phyloP scores from a whole-genome alignment of 2,329 filamentous ascomycete genomes.

The Polytolypa hystricis region DNA sequence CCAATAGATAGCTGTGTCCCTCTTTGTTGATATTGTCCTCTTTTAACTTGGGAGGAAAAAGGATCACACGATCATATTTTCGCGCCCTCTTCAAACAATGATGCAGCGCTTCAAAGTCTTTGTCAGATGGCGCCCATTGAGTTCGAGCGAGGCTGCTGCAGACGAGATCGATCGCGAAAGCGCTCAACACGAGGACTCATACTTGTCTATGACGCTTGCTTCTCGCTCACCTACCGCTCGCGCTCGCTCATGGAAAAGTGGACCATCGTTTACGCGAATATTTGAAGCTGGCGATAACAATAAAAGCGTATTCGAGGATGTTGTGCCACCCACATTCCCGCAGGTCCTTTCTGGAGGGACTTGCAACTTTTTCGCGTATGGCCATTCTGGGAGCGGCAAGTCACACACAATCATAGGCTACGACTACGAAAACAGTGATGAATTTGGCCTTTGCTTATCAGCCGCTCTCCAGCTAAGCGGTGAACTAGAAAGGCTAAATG shows the following conservation, averaged over 20 bases:
- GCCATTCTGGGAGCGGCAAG: conserved; percentile 34
- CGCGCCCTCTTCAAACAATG: too few relatives aligned
- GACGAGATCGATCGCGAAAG: conserved; percentile 8
- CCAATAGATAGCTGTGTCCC: too few relatives aligned
- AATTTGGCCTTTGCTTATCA: conserved; percentile 29
- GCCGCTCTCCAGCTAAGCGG: conserved; percentile 23
- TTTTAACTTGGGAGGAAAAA: too few relatives aligned
- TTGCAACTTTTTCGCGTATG: conserved; percentile 36
- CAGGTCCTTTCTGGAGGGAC: conserved; percentile 24
- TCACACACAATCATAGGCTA: conserved; percentile 36
- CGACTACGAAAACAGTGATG: conserved; percentile 22
- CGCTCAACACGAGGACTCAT: conserved; percentile 4
- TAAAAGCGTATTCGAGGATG: conserved; percentile 18
- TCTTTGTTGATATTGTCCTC: too few relatives aligned
- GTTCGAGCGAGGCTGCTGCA: conserved; percentile 3
- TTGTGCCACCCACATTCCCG: conserved; percentile 26
- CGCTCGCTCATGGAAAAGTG: conserved; percentile 18
- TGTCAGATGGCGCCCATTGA: conserved; percentile 11
- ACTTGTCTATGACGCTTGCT: conserved; percentile 5
- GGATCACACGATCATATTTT: too few relatives aligned
- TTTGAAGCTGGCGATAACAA: conserved; percentile 17
- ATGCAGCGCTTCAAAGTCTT: conserved; percentile 9
- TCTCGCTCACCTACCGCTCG: conserved; percentile 1
- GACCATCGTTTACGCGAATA: conserved; percentile 13
- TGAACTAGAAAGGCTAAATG: conserved; percentile 18